Evolutionary conservation across 1,284 basidiomycete species (phyloP), one percentile per base, ranked within the genome.

Genomic region (Ganoderma sinense): DNA sequence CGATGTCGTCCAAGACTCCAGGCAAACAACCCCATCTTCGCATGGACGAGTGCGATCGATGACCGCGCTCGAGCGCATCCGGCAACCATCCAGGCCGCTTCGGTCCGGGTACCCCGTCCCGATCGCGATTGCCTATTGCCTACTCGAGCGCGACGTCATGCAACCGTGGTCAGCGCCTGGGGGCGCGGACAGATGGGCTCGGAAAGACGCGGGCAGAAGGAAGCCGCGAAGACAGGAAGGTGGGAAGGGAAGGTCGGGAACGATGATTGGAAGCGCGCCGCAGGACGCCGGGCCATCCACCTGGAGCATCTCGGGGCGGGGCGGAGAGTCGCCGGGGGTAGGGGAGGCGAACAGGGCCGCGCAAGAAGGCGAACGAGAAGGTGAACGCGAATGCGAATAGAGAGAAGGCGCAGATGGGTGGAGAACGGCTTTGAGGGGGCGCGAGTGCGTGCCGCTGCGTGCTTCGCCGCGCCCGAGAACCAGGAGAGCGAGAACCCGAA

Each of bases 61-160:
- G 62, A 62, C 56, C 43, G 16, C 55, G 26, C 41, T 31, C 33
- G 55, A 40, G 33, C 56, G 56, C 33, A 70, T 56, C 23, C 33
- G 69, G 69, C 53, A 66, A 59, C 41, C 26, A 48, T 40, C 39
- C 45, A 45, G 20, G 16, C 10, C 36, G 7, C 14, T 62, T 43
- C 69, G 58, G 64, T 5, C 65, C 68, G 68, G 61, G 11, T 31
- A 10, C 10, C 33, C 23, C n/a, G 11, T 31, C 64, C 61, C 48
- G 8, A 45, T 29, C 43, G 45, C 62, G 64, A 45, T 40, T 53
- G 39, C n/a, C 61, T 29, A 36, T 48, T 65, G 56, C 62, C 65
- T 67, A 20, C 62, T 20, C 45, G 29, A 61, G 68, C 64, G 26
- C 62, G 65, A 70, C 65, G 65, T 67, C 65, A 67, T 70, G 43